These are phyloP conservation scores for Mucor circinelloides DNA, from an alignment of 371 early-diverging fungal species.

Conservation along the genomic window DNA sequence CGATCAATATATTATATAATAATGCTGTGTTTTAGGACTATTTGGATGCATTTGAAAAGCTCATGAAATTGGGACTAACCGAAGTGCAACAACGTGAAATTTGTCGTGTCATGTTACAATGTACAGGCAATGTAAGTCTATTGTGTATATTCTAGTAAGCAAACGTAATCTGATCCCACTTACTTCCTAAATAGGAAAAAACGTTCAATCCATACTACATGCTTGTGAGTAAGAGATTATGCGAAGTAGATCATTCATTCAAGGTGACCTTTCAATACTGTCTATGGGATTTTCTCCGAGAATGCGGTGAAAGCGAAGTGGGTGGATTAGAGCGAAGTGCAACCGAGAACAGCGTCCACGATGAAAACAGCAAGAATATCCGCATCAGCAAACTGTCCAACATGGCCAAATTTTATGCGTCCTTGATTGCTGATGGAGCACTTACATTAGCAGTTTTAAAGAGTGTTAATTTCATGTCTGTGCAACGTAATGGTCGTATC, in stretches of 20 bases:
- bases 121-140: constrained; percentile 78
- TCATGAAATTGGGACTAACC: constrained; percentile 80
- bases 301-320: constrained; percentile 76
- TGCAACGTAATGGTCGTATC: constrained; percentile 59
- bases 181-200: constrained; percentile 64
- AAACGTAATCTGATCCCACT: background rate
- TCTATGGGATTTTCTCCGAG: constrained; percentile 91
- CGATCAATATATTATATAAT: background rate
- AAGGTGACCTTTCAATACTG: constrained; percentile 94
- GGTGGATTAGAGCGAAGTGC: constrained; percentile 71
- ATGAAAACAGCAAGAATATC: constrained; percentile 31
- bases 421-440: constrained; percentile 60
- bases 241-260: constrained; percentile 75
- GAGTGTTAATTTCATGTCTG: constrained; percentile 74
- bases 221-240: constrained; percentile 79
- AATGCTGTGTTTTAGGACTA: constrained; percentile 67
- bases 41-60: constrained; percentile 88
- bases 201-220: constrained; percentile 95
- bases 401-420: constrained; percentile 75
- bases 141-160: background rate
- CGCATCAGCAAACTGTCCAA: constrained; percentile 72
- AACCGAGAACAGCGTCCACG: constrained; percentile 26
- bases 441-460: constrained; percentile 71
- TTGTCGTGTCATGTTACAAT: constrained; percentile 88
- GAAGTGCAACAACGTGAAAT: constrained; percentile 95